A percentile compares a stretch with the other conserved stretches of the same genome.
phyloP scores from a whole-genome alignment of 257 asterid genomes.

The Galeopsis tetrahit region DNA sequence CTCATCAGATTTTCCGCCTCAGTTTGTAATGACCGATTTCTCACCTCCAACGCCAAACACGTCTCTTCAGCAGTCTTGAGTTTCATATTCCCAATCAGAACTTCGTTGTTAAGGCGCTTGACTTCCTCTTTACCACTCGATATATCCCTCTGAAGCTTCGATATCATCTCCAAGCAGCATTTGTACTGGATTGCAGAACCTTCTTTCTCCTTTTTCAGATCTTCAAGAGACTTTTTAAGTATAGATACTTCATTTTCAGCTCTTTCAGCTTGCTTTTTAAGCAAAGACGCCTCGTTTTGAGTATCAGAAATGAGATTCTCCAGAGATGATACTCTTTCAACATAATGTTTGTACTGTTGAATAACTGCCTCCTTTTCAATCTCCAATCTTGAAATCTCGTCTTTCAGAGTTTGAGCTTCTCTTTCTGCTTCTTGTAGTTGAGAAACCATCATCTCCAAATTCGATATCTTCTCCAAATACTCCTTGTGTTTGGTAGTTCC shows the following conservation, averaged over 20 bases:
- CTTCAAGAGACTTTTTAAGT: constrained; percentile 55
- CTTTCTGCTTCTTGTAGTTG: constrained; percentile 60
- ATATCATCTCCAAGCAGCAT: constrained; percentile 75
- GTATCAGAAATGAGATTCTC: constrained; percentile 52
- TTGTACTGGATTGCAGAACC: constrained; percentile 60
- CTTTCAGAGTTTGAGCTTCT: constrained; percentile 53
- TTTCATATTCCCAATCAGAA: constrained; percentile 50
- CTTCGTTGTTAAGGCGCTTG: constrained; percentile 57
- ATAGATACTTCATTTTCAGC: constrained; percentile 71
- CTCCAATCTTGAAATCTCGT: constrained; percentile 62
- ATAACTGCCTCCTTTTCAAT: constrained; percentile 56
- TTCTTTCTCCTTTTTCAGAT: constrained; percentile 70
- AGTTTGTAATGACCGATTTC: constrained; percentile 60
- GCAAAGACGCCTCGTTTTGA: constrained; percentile 56
- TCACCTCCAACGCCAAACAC: constrained; percentile 57
- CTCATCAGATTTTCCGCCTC: constrained; percentile 80
- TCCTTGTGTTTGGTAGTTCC: constrained; percentile 54
- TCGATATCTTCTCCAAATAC: constrained; percentile 58
- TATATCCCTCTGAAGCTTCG: constrained; percentile 72
- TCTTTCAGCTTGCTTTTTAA: constrained; percentile 61
- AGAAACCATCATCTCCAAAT: constrained; percentile 55
- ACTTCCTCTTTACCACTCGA: constrained; percentile 62
- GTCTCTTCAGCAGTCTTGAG: constrained; percentile 72
- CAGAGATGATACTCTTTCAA: constrained; percentile 60
- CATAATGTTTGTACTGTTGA: constrained; percentile 51